Percentiles rank a stretch among this genome's conserved stretches.
Conservation (phyloP, 2,329 filamentous ascomycete species). For the Raffaelea ambrosiae region DNA sequence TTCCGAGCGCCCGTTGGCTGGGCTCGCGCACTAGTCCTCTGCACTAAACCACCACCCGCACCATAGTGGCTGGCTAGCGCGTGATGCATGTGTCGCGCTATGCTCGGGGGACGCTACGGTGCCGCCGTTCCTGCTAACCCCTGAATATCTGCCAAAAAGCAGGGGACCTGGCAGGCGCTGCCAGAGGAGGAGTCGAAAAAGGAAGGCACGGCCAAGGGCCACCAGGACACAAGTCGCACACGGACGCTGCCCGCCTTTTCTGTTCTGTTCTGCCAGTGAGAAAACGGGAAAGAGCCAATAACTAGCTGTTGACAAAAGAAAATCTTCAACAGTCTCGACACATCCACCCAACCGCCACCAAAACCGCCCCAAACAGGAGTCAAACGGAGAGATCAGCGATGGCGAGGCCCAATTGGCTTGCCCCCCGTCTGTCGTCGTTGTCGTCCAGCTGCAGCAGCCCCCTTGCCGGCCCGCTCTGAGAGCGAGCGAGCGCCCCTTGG, state of each 20-base stretch:
- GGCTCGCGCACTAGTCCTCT: background rate
- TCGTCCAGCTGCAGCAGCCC: background rate
- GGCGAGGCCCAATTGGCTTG: background rate
- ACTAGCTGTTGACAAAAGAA: no score
- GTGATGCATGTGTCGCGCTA: constrained; percentile 2
- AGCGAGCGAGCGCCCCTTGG: background rate
- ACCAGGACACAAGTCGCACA: no score
- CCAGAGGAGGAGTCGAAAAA: background rate
- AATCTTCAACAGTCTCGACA: no score
- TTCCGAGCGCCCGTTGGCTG: no score
- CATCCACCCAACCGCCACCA: no score
- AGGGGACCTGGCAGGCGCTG: background rate
- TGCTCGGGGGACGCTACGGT: background rate
- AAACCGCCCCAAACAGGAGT: no score
- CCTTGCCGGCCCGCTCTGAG: background rate
- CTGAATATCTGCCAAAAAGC: constrained; percentile 10
- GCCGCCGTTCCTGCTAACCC: constrained; percentile 8
- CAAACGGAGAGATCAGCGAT: background rate
- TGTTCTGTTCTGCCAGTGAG: background rate
- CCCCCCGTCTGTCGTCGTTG: background rate
- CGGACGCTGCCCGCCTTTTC: background rate
- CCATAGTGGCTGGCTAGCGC: constrained; percentile 1
- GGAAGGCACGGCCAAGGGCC: background rate
- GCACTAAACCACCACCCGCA: background rate
- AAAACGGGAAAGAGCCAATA: no score